phyloP scores from a whole-genome alignment of 306 rosid species.

The Castanopsis chinensis region DNA sequence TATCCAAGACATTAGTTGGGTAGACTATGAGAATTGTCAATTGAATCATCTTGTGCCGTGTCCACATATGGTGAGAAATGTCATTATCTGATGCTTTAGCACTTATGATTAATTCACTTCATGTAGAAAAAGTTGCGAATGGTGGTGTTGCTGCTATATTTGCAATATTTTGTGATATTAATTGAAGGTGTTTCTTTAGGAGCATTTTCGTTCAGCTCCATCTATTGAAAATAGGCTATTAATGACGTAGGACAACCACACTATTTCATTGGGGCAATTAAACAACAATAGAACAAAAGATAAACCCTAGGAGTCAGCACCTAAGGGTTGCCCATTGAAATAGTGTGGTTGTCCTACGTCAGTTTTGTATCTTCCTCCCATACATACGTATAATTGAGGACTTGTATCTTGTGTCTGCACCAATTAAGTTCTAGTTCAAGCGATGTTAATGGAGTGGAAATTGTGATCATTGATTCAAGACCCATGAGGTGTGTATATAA shows the following conservation, averaged over 20 bases:
- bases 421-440: no score
- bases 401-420: no score
- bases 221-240: background rate
- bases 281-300: no score
- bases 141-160: background rate
- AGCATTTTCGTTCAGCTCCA: conserved; percentile 1
- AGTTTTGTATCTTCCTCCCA: no score
- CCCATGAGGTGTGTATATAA: background rate
- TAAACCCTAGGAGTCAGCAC: no score
- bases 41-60: background rate
- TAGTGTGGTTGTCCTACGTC: no score
- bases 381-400: no score
- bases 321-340: no score
- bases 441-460: no score
- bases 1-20: conserved; percentile 8
- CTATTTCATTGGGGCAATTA: no score
- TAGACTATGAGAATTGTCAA: conserved; percentile 3
- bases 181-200: background rate
- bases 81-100: background rate
- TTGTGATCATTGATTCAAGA: no score
- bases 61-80: background rate
- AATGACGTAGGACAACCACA: no score
- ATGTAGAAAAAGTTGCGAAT: background rate
- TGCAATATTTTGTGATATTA: conserved; percentile 1
- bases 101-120: background rate